Percentiles rank a stretch among this genome's conserved stretches.
Conservation (phyloP, 2,329 filamentous ascomycete genomes). For the Fusarium illudens region DNA sequence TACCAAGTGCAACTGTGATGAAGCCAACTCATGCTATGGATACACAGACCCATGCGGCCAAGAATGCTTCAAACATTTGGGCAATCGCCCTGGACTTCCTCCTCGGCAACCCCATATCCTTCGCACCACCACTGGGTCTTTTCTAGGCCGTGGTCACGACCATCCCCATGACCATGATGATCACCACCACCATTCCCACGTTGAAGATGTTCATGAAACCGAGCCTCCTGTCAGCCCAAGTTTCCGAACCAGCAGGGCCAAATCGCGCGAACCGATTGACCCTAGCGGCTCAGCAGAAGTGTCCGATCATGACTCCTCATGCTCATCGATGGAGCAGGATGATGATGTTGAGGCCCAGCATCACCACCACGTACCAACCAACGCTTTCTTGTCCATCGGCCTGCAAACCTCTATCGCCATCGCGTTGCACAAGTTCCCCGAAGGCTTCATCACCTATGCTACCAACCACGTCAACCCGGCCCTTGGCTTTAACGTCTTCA, state of each 20-base stretch:
- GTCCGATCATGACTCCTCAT: slow-evolving; percentile 38
- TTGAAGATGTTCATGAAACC: slow-evolving; percentile 20
- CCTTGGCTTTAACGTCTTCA: slow-evolving; percentile 90
- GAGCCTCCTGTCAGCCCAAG: slow-evolving; percentile 45
- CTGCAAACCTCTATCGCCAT: slow-evolving; percentile 96
- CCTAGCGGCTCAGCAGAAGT: slow-evolving; percentile 35
- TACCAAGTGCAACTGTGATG: slow-evolving; percentile 69
- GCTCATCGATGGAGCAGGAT: slow-evolving; percentile 45
- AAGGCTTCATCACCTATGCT: slow-evolving; percentile 88
- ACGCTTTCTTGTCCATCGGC: slow-evolving; percentile 93
- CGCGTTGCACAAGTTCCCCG: slow-evolving; percentile 93
- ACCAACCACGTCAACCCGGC: slow-evolving; percentile 95
- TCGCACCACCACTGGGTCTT: slow-evolving; percentile 53
- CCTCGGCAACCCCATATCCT: slow-evolving; percentile 50
- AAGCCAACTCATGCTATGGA: slow-evolving; percentile 68
- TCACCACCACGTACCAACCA: slow-evolving; percentile 94
- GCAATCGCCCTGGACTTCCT: slow-evolving; percentile 47
- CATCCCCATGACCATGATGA: slow-evolving; percentile 35
- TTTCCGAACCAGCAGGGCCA: slow-evolving; percentile 50
- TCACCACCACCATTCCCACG: slow-evolving; percentile 37
- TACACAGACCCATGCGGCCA: slow-evolving; percentile 72
- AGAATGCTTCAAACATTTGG: slow-evolving; percentile 69
- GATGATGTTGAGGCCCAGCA: slow-evolving; percentile 67
- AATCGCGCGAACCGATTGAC: slow-evolving; percentile 50
- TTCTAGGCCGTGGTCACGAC: slow-evolving; percentile 44